Base-by-base conservation (phyloP, 202 grass and related monocot species). In the Cymbopogon flexuosus region DNA sequence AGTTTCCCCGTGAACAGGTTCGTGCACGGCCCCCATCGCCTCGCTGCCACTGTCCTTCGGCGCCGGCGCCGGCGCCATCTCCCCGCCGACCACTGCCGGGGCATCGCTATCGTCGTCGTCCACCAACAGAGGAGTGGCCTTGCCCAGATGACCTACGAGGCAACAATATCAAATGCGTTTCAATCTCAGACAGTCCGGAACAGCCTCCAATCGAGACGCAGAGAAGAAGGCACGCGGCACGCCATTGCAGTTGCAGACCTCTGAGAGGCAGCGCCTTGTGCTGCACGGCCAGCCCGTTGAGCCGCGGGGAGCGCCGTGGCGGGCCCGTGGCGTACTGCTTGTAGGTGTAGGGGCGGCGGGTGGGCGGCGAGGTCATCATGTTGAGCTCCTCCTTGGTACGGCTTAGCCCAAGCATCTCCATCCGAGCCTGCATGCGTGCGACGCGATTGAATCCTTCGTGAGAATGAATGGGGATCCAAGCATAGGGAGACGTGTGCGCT, bases 351-450 rank as follows among this genome's bases (percentile, higher is more conserved):
- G 70, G 34, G 73, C 83, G 87, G 73, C 59, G 75, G 33, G 51
- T 19, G 54, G 79, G 76, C 18, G 30, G 62, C 43, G 67, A 73
- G 40, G 58, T 47, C 13, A 91, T 68, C 58, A 43, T 39, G 40
- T 70, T 87, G 56, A 93, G 84, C 72, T 93, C 90, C 77, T 82
- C 73, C 36, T 68, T 76, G 12, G 77, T 57, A 9, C 73, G 81
- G 23, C 54, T 81, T 33, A 97, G 63, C 39, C 93, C 90, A 19
- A 97, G 84, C 63, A 86, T 86, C 86, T 91, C 86, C 88, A 97
- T 83, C 57, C 93, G 66, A 9, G 72, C 88, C 93, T 93, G 78
- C 59, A 58, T 19, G 58, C 59, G 63, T 19, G 58, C 12, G 12
- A 59, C 51, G 42, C 12, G 3, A 47, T 5, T 11, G 4, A 47